phyloP scores from a whole-genome alignment of 1,284 basidiomycete genomes.

The Microbotryomycetes sp. region DNA sequence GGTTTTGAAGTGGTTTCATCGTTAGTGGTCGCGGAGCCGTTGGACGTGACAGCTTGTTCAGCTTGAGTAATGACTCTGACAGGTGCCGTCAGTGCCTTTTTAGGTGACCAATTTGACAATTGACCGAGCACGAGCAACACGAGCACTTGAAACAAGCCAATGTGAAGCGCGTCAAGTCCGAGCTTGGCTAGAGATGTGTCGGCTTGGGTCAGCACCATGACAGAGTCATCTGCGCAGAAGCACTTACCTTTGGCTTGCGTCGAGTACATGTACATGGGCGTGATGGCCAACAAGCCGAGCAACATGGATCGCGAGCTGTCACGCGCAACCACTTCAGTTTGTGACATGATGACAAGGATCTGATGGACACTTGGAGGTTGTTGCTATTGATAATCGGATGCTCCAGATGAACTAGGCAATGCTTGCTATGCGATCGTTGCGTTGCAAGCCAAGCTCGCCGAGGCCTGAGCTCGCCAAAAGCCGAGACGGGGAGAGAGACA shows the following conservation, averaged over 20 bases:
- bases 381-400: too few species aligned
- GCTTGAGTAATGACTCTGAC: neutral
- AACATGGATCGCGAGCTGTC: neutral
- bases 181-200: conserved; percentile 10
- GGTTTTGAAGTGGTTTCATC: neutral
- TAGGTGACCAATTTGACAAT: conserved; percentile 1
- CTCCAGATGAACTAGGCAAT: too few species aligned
- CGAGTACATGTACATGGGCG: neutral
- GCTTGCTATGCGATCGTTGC: too few species aligned
- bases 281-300: neutral
- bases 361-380: too few species aligned
- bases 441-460: too few species aligned
- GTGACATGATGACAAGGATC: too few species aligned
- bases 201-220: too few species aligned
- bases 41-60: neutral
- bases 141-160: conserved; percentile 28
- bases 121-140: conserved; percentile 21
- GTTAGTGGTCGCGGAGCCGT: neutral
- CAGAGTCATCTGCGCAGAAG: neutral
- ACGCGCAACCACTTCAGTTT: neutral
- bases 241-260: neutral
- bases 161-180: conserved; percentile 28
- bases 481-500: too few species aligned
- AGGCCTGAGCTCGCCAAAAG: too few species aligned
- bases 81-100: neutral